Evolutionary conservation across 495 filamentous ascomycete species (phyloP), one percentile per base, ranked within the genome.

Genomic region (Hapsidospora chrysogenum): DNA sequence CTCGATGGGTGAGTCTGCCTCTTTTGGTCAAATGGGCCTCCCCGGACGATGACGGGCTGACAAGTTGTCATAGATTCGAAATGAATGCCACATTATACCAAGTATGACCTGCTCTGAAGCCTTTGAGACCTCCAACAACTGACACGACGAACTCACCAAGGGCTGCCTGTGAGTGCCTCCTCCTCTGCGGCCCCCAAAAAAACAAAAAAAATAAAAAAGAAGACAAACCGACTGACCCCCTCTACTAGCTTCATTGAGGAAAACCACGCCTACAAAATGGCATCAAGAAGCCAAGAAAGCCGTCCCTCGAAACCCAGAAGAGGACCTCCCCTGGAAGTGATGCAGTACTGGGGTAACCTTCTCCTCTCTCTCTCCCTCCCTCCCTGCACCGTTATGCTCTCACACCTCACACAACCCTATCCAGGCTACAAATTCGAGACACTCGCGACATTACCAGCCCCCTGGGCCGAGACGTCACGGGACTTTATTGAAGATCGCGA

Each of bases 241-340:
- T n/a, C n/a, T n/a, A n/a, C n/a, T 44, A 95, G 85, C 35, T 97
- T 86, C 56, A 84, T 96, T 38, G 92, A 97, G 56, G 92, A 96
- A 42, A 78, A 92, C 48, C 76, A 86, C 46, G 50, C 57, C 9
- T 74, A 74, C 49, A 84, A 78, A 35, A 55, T 72, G 29, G 52
- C 60, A 3, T 63, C 63, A 35, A 68, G 67, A 42, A 51, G 58
- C 32, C 50, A 59, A 19, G 71, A 78, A 58, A 64, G 56, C 46
- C 66, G 37, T 60, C 80, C 6, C 6, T 11, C 38, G 66, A 79
- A 48, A 68, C 76, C 30, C 48, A 72, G 44, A 76, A 80, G 72
- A 70, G 71, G 44, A 29, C 21, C 17, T 41, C 50, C 28, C 49
- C 52, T 41, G 7, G 54, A 63, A 7, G 29, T 58, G 15, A 69